A percentile compares a stretch with the other conserved stretches of the same genome.
Evolutionary conservation across 805 yeast species (phyloP).

Genomic region (Cyberlindnera mycetangii): DNA sequence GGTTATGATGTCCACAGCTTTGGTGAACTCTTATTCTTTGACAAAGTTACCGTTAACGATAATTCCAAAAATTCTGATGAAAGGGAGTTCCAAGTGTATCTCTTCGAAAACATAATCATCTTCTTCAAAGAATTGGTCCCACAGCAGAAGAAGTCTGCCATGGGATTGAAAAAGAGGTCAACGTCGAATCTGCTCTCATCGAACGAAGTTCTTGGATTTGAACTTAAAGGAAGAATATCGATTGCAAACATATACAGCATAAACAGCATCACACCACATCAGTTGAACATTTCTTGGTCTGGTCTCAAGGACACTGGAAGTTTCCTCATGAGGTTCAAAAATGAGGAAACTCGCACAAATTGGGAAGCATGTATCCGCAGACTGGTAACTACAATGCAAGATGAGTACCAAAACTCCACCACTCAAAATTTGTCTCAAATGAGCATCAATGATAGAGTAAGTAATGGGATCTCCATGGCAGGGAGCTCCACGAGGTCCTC

Average conservation of each 20-base stretch:
- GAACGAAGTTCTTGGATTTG: constrained; percentile 40
- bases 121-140: constrained; percentile 58
- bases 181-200: constrained; percentile 23
- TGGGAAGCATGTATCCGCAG: constrained; percentile 72
- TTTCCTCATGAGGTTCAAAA: constrained; percentile 75
- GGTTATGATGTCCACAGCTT: constrained; percentile 77
- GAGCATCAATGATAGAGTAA: constrained; percentile 25
- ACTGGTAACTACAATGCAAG: constrained; percentile 35
- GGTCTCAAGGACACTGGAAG: constrained; percentile 85
- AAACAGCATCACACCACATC: constrained; percentile 46
- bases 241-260: constrained; percentile 60
- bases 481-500: constrained; percentile 26
- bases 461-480: constrained; percentile 26
- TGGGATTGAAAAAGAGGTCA: constrained; percentile 39
- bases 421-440: constrained; percentile 16
- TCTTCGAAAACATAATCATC: constrained; percentile 71
- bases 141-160: constrained; percentile 46
- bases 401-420: constrained; percentile 20
- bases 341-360: constrained; percentile 77
- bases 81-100: constrained; percentile 83
- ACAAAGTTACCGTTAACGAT: constrained; percentile 66
- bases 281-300: constrained; percentile 71
- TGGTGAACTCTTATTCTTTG: constrained; percentile 81
- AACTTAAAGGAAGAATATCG: constrained; percentile 79
- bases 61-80: constrained; percentile 53